These are phyloP conservation scores for Symmetrospora coprosmae DNA, from an alignment of 768 basidiomycete genomes.

Conservation along the genomic window DNA sequence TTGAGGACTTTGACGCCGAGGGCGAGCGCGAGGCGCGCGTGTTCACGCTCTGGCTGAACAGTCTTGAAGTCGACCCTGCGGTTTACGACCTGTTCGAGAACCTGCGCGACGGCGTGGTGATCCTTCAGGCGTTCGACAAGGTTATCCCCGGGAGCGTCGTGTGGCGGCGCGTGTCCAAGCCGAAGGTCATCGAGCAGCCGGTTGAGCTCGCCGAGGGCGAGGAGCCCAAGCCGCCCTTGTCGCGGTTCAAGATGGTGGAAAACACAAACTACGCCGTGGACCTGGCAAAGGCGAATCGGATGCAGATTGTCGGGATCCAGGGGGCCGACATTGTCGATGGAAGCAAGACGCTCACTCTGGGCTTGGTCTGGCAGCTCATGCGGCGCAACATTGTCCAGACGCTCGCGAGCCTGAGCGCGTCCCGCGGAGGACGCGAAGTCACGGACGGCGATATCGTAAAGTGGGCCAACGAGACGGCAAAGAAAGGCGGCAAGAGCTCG, in stretches of 20 bases:
- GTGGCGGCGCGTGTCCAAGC: conserved; percentile 88
- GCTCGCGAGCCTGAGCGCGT: conserved; percentile 51
- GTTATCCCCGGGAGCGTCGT: conserved; percentile 78
- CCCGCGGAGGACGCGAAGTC: conserved; percentile 59
- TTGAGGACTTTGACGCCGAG: conserved; percentile 98
- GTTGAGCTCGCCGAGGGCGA: conserved; percentile 24
- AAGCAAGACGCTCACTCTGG: conserved; percentile 78
- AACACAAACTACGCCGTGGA: conserved; percentile 96
- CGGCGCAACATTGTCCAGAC: conserved; percentile 77
- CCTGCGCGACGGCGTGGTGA: conserved; percentile 62
- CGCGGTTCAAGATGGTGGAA: conserved; percentile 93
- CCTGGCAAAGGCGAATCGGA: conserved; percentile 75
- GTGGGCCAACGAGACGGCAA: conserved; percentile 86
- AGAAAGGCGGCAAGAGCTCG: conserved; percentile 43
- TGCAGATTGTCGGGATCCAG: conserved; percentile 95
- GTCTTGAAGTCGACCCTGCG: conserved; percentile 84
- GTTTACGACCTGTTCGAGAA: conserved; percentile 96
- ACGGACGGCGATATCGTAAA: conserved; percentile 85
- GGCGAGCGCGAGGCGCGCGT: conserved; percentile 96
- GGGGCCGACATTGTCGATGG: conserved; percentile 95
- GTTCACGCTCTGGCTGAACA: conserved; percentile 97
- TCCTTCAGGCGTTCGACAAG: conserved; percentile 94
- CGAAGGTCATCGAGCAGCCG: conserved; percentile 23
- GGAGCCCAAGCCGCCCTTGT: conserved; percentile 60
- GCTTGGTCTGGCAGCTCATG: conserved; percentile 84